Conservation (phyloP, 2,329 filamentous ascomycete genomes). For the Hypoxylon sp. region DNA sequence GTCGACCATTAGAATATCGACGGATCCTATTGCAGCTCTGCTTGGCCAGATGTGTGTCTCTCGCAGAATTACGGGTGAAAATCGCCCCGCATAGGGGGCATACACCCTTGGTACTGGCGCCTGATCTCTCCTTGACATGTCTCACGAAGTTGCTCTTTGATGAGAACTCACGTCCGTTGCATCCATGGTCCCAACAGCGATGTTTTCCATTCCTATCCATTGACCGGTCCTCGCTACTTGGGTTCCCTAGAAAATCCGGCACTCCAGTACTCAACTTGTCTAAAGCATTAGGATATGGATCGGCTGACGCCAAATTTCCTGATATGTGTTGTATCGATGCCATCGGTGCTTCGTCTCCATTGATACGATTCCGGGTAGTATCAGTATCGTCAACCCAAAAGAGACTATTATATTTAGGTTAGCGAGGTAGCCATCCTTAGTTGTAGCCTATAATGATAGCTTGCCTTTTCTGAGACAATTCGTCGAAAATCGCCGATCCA, state of each 20-base stretch:
- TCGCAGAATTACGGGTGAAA: conserved; percentile 50
- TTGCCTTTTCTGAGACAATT: conserved; percentile 44
- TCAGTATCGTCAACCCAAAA: conserved; percentile 44
- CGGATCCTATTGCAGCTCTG: conserved; percentile 52
- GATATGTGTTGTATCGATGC: conserved; percentile 42
- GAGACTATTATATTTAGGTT: conserved; percentile 31
- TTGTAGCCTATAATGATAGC: conserved; percentile 5
- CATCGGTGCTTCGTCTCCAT: conserved; percentile 39
- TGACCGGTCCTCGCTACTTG: conserved; percentile 34
- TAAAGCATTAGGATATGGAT: conserved; percentile 38
- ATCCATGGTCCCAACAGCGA: conserved; percentile 52
- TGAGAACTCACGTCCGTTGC: conserved; percentile 51
- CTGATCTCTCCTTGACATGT: conserved; percentile 50
- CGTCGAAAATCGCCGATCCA: conserved; percentile 42
- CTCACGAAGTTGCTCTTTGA: conserved; percentile 52
- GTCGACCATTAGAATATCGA: conserved; percentile 52
- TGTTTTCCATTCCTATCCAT: conserved; percentile 45
- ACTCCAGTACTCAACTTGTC: conserved; percentile 39
- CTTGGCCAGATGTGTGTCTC: conserved; percentile 51
- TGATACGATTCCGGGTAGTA: conserved; percentile 41
- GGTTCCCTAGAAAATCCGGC: conserved; percentile 44
- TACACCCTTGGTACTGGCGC: conserved; percentile 47
- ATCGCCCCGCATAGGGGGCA: conserved; percentile 51
- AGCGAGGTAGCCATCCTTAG: conserved; percentile 10
- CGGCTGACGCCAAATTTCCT: conserved; percentile 34